These are phyloP conservation scores for Yamadazyma paraphyllophila DNA, from an alignment of 805 yeast species.

Conservation along the genomic window DNA sequence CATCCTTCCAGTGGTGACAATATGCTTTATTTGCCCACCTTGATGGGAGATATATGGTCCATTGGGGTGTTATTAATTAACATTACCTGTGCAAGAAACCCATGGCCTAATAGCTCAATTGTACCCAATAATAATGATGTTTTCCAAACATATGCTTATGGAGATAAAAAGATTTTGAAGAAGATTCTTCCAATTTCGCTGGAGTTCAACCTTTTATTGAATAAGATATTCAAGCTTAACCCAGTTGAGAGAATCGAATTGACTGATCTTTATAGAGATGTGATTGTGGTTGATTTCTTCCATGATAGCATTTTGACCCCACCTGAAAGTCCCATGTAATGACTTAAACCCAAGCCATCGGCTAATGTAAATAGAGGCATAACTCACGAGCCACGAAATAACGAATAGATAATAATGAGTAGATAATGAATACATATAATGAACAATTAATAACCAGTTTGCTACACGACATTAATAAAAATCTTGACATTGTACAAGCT, in stretches of 20 bases:
- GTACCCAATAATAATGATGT: constrained; percentile 52
- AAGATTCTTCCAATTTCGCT: constrained; percentile 71
- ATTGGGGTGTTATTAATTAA: constrained; percentile 78
- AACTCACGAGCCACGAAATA: neutral
- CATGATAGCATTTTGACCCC: constrained; percentile 14
- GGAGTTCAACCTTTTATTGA: constrained; percentile 55
- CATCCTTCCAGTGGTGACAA: constrained; percentile 5
- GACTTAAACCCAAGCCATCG: neutral
- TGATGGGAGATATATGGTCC: constrained; percentile 82
- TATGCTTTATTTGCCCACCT: constrained; percentile 52
- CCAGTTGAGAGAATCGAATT: constrained; percentile 49
- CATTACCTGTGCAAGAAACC: constrained; percentile 78
- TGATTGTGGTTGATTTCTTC: constrained; percentile 34
- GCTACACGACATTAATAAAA: no score
- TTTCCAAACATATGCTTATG: constrained; percentile 62
- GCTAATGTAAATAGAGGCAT: neutral
- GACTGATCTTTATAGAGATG: constrained; percentile 36
- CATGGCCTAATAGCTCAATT: constrained; percentile 81
- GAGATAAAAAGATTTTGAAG: constrained; percentile 49
- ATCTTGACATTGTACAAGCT: no score
- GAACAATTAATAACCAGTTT: no score
- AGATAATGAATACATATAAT: neutral
- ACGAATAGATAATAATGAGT: constrained; percentile 5
- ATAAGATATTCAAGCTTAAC: constrained; percentile 42
- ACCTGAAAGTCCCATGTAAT: constrained; percentile 15